phyloP scores from a whole-genome alignment of 352 stramenopile species.

The Phytopythium kandeliae region DNA sequence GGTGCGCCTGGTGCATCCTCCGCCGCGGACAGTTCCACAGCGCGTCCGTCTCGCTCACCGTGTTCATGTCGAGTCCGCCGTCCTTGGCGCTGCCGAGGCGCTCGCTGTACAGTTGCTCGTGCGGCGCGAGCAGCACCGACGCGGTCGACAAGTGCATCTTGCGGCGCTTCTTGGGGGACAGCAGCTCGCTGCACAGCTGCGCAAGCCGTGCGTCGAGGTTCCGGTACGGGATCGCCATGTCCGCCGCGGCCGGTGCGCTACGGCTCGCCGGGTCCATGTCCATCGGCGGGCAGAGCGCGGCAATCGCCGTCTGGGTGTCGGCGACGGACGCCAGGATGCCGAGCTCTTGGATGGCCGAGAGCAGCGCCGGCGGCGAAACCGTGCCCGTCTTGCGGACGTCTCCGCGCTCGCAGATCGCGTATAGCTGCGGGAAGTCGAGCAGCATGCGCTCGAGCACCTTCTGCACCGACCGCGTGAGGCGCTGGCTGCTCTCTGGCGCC shows the following conservation, averaged over 20 bases:
- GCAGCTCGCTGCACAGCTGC: conserved; percentile 52
- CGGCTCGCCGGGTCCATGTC: conserved; percentile 11
- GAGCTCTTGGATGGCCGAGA: conserved; percentile 50
- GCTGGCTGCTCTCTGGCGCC: not conserved
- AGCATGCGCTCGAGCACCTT: conserved; percentile 73
- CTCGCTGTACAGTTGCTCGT: conserved; percentile 29
- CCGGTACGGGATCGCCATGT: conserved; percentile 38
- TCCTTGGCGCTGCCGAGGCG: conserved; percentile 13
- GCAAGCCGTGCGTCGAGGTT: conserved; percentile 37
- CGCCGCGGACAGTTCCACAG: conserved; percentile 64
- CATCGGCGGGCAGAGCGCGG: conserved; percentile 27
- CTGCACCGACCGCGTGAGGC: conserved; percentile 47
- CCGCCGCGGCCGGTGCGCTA: conserved; percentile 7
- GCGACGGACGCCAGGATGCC: conserved; percentile 49
- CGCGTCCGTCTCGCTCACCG: conserved; percentile 34
- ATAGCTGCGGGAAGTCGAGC: conserved; percentile 27
- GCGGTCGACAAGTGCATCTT: conserved; percentile 59
- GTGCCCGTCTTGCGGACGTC: conserved; percentile 34
- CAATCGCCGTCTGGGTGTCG: conserved; percentile 52
- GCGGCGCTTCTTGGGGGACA: conserved; percentile 59
- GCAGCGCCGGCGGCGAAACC: conserved; percentile 37
- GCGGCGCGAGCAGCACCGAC: conserved; percentile 56
- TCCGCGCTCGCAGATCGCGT: conserved; percentile 42
- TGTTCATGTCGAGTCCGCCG: conserved; percentile 29
- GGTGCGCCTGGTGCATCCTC: conserved; percentile 55